These are phyloP conservation scores for Trametes cinnabarina DNA, from an alignment of 768 basidiomycete genomes.

Conservation along the genomic window DNA sequence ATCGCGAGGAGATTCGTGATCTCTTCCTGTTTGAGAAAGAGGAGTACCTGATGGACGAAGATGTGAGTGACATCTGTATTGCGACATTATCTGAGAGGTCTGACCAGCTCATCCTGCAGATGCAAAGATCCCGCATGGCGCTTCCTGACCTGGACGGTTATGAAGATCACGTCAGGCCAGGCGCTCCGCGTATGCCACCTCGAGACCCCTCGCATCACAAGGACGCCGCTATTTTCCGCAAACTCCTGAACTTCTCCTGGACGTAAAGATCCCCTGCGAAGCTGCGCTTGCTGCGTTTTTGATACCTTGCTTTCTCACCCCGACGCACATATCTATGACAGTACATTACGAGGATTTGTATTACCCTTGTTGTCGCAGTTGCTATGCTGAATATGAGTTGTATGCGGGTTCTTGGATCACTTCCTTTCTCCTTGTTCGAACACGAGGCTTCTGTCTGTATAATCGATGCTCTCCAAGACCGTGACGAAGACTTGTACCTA, in stretches of 20 bases:
- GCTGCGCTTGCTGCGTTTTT: constrained; percentile 11
- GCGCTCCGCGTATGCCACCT: constrained; percentile 18
- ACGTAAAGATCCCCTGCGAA: constrained; percentile 13
- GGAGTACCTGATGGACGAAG: constrained; percentile 63
- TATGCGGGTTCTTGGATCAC: constrained; percentile 18
- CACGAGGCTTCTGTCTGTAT: background rate
- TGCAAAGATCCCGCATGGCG: constrained; percentile 65
- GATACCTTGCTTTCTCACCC: constrained; percentile 20
- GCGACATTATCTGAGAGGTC: background rate
- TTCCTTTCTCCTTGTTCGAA: background rate
- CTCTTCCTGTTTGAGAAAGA: constrained; percentile 44
- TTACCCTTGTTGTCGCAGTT: constrained; percentile 21
- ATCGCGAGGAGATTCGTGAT: constrained; percentile 51
- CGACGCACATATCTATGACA: constrained; percentile 20
- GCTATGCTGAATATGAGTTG: constrained; percentile 23
- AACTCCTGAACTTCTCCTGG: constrained; percentile 25
- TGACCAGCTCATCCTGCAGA: constrained; percentile 36
- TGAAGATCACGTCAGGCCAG: constrained; percentile 12
- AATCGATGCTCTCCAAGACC: too few species aligned
- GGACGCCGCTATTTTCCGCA: constrained; percentile 30
- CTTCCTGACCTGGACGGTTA: constrained; percentile 43
- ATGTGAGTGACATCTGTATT: constrained; percentile 43
- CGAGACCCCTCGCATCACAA: constrained; percentile 26
- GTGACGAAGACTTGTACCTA: background rate
- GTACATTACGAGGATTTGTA: constrained; percentile 21